These are phyloP conservation scores for Thelonectria olida DNA, from an alignment of 2,329 filamentous ascomycete species.

Conservation along the genomic window DNA sequence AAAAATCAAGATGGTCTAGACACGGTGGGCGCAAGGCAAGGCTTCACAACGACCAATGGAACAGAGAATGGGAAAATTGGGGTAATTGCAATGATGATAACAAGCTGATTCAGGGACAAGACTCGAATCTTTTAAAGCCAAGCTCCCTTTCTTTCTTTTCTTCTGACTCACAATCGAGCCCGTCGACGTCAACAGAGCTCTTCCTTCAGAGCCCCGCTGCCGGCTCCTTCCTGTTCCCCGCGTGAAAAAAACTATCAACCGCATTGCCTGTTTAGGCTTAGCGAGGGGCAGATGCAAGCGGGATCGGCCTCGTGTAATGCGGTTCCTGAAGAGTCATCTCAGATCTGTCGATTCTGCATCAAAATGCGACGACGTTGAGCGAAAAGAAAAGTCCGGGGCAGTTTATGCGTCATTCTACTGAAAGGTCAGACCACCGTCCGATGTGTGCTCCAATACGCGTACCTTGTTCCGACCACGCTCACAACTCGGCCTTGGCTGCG, in stretches of 20 bases:
- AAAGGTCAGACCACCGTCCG: neutral
- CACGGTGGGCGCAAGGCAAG: neutral
- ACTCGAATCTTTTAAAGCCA: neutral
- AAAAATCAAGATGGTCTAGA: neutral
- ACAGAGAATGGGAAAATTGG: neutral
- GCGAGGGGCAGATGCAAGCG: constrained; percentile 2
- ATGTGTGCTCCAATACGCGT: neutral
- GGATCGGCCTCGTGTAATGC: neutral
- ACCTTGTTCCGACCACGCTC: neutral
- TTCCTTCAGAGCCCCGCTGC: constrained; percentile 14
- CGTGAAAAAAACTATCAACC: neutral
- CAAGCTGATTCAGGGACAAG: neutral
- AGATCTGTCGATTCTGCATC: too few species aligned
- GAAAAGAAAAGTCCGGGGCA: too few species aligned
- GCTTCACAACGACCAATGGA: neutral
- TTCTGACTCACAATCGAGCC: neutral
- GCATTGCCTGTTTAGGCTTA: neutral
- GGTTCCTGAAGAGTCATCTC: neutral
- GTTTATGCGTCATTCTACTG: neutral
- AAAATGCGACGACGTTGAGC: too few species aligned
- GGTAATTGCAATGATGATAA: neutral
- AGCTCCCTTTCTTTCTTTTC: neutral
- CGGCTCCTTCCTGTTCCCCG: constrained; percentile 12
- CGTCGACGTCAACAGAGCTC: too few species aligned
- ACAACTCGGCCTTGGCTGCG: neutral